Evolutionary conservation across 768 basidiomycete genomes (phyloP).

Genomic region (Mycena vulgaris): DNA sequence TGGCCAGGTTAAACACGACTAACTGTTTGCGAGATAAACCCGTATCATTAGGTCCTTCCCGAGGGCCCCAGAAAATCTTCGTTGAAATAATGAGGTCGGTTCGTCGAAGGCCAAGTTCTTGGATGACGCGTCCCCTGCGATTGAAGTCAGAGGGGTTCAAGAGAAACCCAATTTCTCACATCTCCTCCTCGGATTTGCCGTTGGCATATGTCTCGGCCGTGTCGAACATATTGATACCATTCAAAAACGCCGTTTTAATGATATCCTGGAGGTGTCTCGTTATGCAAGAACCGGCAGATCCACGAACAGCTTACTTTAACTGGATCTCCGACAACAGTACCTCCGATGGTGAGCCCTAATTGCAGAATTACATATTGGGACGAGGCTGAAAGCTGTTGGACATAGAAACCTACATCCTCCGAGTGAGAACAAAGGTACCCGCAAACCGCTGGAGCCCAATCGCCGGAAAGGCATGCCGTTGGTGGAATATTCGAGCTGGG

Average conservation of each 20-base stretch:
- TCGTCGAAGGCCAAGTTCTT: slow-evolving; percentile 77
- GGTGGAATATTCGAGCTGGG: background rate
- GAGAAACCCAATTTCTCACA: slow-evolving; percentile 57
- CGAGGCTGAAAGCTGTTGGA: background rate
- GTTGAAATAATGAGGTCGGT: slow-evolving; percentile 83
- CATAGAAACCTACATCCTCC: slow-evolving; percentile 29
- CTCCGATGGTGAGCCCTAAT: slow-evolving; percentile 35
- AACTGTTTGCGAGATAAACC: slow-evolving; percentile 76
- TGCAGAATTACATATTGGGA: background rate
- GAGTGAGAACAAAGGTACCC: slow-evolving; percentile 36
- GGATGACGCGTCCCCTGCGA: slow-evolving; percentile 76
- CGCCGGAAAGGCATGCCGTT: slow-evolving; percentile 35
- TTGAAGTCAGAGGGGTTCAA: background rate
- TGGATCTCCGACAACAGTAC: slow-evolving; percentile 68
- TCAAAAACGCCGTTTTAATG: slow-evolving; percentile 82
- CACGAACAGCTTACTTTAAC: slow-evolving; percentile 52
- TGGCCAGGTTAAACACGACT: slow-evolving; percentile 38
- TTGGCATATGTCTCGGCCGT: slow-evolving; percentile 75
- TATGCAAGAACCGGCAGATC: background rate
- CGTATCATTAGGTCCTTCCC: slow-evolving; percentile 69
- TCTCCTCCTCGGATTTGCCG: slow-evolving; percentile 82
- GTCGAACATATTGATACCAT: slow-evolving; percentile 85
- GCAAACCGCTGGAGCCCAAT: slow-evolving; percentile 31
- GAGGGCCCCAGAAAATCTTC: slow-evolving; percentile 84
- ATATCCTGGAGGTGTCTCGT: slow-evolving; percentile 66